A percentile compares a stretch with the other conserved stretches of the same genome.
These are phyloP conservation scores for Amauroascus verrucosus DNA, from an alignment of 2,329 filamentous ascomycete species.

Conservation along the genomic window DNA sequence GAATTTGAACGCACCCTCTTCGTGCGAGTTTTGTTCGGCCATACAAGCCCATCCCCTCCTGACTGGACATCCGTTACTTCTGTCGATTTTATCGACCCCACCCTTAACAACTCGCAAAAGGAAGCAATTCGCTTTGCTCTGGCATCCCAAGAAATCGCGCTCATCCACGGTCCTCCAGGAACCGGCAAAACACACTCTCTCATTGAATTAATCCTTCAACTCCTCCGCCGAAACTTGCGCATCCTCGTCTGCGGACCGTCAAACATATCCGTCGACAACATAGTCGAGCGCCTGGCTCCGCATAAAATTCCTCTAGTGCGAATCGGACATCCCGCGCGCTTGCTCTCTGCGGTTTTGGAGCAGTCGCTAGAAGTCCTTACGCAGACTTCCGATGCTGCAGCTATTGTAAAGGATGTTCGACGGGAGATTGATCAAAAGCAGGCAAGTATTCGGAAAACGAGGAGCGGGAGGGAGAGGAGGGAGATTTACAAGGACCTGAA, in stretches of 20 bases:
- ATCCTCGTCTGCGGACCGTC: conserved; percentile 92
- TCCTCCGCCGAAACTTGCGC: conserved; percentile 61
- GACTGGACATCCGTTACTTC: conserved; percentile 38
- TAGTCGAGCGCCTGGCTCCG: conserved; percentile 79
- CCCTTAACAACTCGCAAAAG: conserved; percentile 52
- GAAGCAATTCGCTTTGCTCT: conserved; percentile 69
- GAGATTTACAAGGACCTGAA: conserved; percentile 78
- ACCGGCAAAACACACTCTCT: conserved; percentile 96
- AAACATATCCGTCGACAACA: conserved; percentile 96
- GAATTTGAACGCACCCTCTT: conserved; percentile 48
- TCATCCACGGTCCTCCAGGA: conserved; percentile 91
- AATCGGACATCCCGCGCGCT: conserved; percentile 81
- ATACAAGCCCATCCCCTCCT: conserved; percentile 43
- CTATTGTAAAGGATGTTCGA: conserved; percentile 80
- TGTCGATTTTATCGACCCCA: conserved; percentile 46
- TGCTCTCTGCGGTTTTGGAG: conserved; percentile 75
- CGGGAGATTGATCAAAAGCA: conserved; percentile 91
- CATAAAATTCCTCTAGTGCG: conserved; percentile 80
- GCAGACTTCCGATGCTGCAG: conserved; percentile 77
- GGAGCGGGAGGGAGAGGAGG: conserved; percentile 65
- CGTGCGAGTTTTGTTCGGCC: conserved; percentile 52
- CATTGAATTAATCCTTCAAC: conserved; percentile 88
- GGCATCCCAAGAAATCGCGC: conserved; percentile 65
- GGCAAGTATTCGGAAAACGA: conserved; percentile 75
- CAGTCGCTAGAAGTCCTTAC: conserved; percentile 89